These are phyloP conservation scores for Diaporthe ilicicola DNA, from an alignment of 2,329 filamentous ascomycete genomes.

Conservation along the genomic window DNA sequence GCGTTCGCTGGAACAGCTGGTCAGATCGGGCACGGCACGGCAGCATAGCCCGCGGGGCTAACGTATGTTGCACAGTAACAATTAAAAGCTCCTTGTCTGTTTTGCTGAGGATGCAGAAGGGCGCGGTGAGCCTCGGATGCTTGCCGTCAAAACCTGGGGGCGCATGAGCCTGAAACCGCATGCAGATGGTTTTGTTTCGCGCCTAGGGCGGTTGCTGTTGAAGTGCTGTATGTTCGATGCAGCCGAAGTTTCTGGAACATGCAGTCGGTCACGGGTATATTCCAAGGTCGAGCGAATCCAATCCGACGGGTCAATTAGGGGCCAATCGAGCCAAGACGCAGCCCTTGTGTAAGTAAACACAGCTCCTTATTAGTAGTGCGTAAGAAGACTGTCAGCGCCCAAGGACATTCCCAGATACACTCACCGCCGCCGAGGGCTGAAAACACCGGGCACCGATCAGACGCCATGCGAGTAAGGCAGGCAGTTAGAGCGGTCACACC, in stretches of 20 bases:
- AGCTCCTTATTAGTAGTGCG: slow-evolving; percentile 7
- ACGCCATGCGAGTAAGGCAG: slow-evolving; percentile 18
- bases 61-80: neutral
- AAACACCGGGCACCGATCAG: neutral
- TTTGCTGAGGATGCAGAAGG: neutral
- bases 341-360: neutral
- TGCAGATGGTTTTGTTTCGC: slow-evolving; percentile 16
- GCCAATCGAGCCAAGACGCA: neutral
- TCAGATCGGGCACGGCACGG: slow-evolving; percentile 1
- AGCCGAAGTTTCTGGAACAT: neutral
- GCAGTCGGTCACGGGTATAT: neutral
- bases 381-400: slow-evolving; percentile 8
- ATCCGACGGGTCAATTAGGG: slow-evolving; percentile 2
- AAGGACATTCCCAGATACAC: slow-evolving; percentile 23
- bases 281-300: neutral
- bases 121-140: slow-evolving; percentile 13
- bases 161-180: slow-evolving; percentile 19
- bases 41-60: slow-evolving; percentile 14
- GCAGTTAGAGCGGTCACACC: slow-evolving; percentile 15
- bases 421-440: slow-evolving; percentile 19
- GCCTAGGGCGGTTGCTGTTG: slow-evolving; percentile 3
- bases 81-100: neutral
- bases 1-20: slow-evolving; percentile 16
- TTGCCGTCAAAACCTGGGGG: slow-evolving; percentile 18
- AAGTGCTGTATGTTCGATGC: neutral